Evolutionary conservation across 768 basidiomycete species (phyloP), one percentile per base, ranked within the genome.

Genomic region (Hypsizygus marmoreus): DNA sequence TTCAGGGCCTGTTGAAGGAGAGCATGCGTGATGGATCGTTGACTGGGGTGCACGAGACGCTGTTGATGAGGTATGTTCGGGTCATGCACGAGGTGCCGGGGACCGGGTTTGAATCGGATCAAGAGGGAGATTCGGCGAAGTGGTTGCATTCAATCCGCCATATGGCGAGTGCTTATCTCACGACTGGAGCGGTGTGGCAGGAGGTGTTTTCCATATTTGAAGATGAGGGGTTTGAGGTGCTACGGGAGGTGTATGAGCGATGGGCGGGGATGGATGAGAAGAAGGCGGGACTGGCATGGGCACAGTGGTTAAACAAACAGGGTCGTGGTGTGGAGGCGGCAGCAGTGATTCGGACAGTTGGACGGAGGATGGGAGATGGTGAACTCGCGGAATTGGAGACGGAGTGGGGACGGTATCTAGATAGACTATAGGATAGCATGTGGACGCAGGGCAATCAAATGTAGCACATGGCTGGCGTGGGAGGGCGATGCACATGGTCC

Each of bases 31-130:
- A 66, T 41, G 63, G 71, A 40, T 62, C 65, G 30, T 58, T 67
- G 19, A 57, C 60, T 50, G 49, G 62, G 34, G 58, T 81, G 40
- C 79, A 81, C 51, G 73, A 76, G 62, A 63, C 55, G 42, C 61
- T 81, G 35, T 66, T 81, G 50, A 59, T 75, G 52, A 66, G 69
- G 45, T 79, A 77, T 59, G 71, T 70, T 40, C 61, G 67, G 19
- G 60, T 60, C 29, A 46, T 68, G 49, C 58, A 61, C 37, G 57
- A 57, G 55, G 56, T 51, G 22, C 36, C 47, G 53, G 39, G 32
- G 40, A 36, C 56, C 53, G 61, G 55, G 40, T 32, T 50, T 51
- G 50, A 53, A 50, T 66, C 65, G 66, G 66, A 68, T 65, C 65
- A 65, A 50, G 51, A 25, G 34, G 42, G 49, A 23, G 28, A 41